Conservation (phyloP, 495 filamentous ascomycete genomes). For the Aspergillus heteromorphus region DNA sequence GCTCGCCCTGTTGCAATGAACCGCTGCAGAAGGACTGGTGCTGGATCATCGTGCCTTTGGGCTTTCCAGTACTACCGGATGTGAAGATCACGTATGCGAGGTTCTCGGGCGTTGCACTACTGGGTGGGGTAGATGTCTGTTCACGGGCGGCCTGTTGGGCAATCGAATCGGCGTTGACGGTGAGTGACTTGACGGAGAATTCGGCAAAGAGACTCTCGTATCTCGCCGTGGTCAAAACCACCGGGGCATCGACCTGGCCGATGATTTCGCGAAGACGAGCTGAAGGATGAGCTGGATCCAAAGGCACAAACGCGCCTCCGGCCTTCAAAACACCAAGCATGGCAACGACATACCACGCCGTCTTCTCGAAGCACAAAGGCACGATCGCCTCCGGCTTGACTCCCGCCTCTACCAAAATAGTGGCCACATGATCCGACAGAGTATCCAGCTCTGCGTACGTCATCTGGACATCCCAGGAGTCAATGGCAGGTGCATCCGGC, state of each 20-base stretch:
- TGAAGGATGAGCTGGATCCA: constrained; percentile 36
- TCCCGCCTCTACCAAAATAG: constrained; percentile 5
- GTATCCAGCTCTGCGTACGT: constrained; percentile 31
- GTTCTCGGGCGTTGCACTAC: constrained; percentile 5
- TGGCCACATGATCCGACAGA: constrained; percentile 17
- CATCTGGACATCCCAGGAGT: constrained; percentile 33
- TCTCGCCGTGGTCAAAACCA: constrained; percentile 9
- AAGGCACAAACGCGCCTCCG: constrained; percentile 35
- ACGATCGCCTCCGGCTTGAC: constrained; percentile 19
- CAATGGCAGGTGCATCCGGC: constrained; percentile 22
- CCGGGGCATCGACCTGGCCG: constrained; percentile 11
- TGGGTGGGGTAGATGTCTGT: background rate
- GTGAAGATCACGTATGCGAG: constrained; percentile 36
- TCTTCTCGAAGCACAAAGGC: constrained; percentile 29
- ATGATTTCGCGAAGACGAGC: constrained; percentile 20
- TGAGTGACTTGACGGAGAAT: background rate
- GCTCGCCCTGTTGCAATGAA: background rate
- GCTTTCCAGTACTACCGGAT: constrained; percentile 35
- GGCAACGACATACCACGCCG: constrained; percentile 21
- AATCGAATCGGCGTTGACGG: background rate
- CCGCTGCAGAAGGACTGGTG: constrained; percentile 13
- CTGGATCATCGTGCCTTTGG: constrained; percentile 34
- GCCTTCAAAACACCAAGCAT: constrained; percentile 20
- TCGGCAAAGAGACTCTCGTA: background rate
- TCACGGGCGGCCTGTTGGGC: background rate